A percentile compares a stretch with the other conserved stretches of the same genome.
Evolutionary conservation across 345 rosid genomes (phyloP).

Genomic region (Citrus reticulata): DNA sequence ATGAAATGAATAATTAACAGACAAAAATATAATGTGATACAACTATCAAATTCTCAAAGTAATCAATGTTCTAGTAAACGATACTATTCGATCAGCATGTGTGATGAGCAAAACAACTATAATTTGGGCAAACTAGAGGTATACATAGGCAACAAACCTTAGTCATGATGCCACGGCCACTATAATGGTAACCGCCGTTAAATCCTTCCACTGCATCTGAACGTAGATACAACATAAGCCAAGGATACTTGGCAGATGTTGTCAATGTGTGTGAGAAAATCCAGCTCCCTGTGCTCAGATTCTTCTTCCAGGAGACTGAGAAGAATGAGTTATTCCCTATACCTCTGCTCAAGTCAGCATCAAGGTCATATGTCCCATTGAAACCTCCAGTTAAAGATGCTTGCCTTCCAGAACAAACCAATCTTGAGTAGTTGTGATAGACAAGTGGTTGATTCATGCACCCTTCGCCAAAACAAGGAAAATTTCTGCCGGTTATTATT

Average conservation of each 20-base stretch:
- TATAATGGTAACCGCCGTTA: conserved; percentile 55
- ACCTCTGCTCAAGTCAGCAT: conserved; percentile 30
- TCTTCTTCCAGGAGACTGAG: conserved; percentile 45
- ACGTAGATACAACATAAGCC: conserved; percentile 58
- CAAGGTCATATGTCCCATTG: conserved; percentile 58
- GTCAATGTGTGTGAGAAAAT: conserved; percentile 40
- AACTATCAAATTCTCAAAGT: background rate
- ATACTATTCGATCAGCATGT: background rate
- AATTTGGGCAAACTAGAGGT: background rate
- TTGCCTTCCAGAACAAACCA: conserved; percentile 22
- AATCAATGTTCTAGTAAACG: background rate
- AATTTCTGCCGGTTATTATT: conserved; percentile 37
- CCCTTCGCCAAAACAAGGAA: conserved; percentile 62
- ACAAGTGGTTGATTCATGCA: conserved; percentile 68
- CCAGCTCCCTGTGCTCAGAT: conserved; percentile 48
- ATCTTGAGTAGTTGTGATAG: conserved; percentile 39
- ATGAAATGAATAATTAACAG: background rate
- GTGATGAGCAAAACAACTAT: background rate
- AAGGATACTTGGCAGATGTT: conserved; percentile 48
- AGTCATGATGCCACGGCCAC: conserved; percentile 44
- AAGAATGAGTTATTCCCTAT: conserved; percentile 37
- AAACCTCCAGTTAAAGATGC: conserved; percentile 47
- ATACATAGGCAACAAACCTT: conserved; percentile 23
- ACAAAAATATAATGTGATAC: background rate
- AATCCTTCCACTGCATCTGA: conserved; percentile 46